Percentiles rank a stretch among this genome's conserved stretches.
Evolutionary conservation across 2,329 filamentous ascomycete genomes (phyloP).

Genomic region (Gremmenia infestans): DNA sequence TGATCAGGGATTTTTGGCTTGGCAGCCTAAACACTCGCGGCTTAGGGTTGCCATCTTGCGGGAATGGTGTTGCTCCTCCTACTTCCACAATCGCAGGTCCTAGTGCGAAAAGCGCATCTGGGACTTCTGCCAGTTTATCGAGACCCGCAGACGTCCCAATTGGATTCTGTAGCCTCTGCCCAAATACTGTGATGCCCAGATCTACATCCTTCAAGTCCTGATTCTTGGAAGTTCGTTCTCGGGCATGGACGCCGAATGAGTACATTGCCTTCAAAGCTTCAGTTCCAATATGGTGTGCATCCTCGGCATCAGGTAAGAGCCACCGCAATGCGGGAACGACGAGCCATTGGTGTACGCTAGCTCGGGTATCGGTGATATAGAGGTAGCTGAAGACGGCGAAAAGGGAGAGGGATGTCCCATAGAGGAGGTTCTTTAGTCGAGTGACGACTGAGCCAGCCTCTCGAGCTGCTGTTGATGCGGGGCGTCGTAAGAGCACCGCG

Average conservation of each 20-base stretch:
- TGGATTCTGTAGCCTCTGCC: constrained; percentile 72
- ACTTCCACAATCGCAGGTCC: constrained; percentile 88
- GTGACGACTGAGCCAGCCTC: constrained; percentile 35
- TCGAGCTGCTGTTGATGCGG: constrained; percentile 21
- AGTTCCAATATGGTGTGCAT: constrained; percentile 82
- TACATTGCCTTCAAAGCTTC: constrained; percentile 67
- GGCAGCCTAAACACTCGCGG: constrained; percentile 86
- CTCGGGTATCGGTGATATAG: constrained; percentile 70
- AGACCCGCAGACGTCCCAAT: constrained; percentile 93
- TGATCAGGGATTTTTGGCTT: constrained; percentile 81
- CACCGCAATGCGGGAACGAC: constrained; percentile 61
- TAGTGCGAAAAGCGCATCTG: constrained; percentile 76
- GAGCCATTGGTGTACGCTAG: constrained; percentile 63
- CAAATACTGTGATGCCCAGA: constrained; percentile 60
- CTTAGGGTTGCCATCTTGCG: constrained; percentile 81
- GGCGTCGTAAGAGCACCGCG: constrained; percentile 6
- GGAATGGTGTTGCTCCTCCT: constrained; percentile 81
- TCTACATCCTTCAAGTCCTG: constrained; percentile 31
- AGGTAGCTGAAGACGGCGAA: constrained; percentile 49
- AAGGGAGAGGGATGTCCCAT: constrained; percentile 49
- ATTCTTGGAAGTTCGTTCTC: constrained; percentile 55
- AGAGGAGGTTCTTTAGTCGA: constrained; percentile 44
- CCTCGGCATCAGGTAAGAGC: constrained; percentile 73
- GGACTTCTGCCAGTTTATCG: constrained; percentile 89
- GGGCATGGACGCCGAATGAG: constrained; percentile 68